Evolutionary conservation across 495 filamentous ascomycete species (phyloP), one percentile per base, ranked within the genome.

Genomic region (Sabuloglossum arenarium): DNA sequence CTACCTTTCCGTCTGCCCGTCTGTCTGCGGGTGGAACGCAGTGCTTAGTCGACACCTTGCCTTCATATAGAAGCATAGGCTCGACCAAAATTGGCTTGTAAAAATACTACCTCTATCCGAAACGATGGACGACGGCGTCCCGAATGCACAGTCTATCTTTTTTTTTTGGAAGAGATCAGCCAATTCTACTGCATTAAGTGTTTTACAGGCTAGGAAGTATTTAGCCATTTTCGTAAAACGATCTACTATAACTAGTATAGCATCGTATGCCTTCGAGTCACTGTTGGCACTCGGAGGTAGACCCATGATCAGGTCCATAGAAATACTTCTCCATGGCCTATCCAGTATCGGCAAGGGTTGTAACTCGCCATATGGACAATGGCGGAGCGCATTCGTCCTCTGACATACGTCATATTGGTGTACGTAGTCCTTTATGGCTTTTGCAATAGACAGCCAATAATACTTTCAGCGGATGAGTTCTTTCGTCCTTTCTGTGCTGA

Each of bases 281-380:
- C 21, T 14, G 16, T 49, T 29, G 25, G 14, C 3, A 27, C 34
- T 55, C 24, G 21, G 37, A n/a, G 59, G 59, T 25, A 64, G 32
- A n/a, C 30, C 21, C n/a, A 28, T 54, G 27, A 64, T 56, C 25
- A 61, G 56, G 51, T 63, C 42, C n/a, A 64, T 52, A n/a, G 55
- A 30, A 6, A 64, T 54, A n/a, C 53, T 32, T 25, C 42, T 10
- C 59, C 52, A 64, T 14, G 52, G 52, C 14, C 28, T 1, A 2
- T 51, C 30, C 5, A 54, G 59, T 12, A 53, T 21, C 10, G 47
- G 49, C 42, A 64, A 42, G 6, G 58, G 27, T 21, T 64, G 28
- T 3, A 63, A 31, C 31, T 30, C 42, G 19, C 59, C 59, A 42
- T 65, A 61, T 27, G 57, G 56, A 21, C 50, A 31, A 47, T 64